Conservation (phyloP, 345 rosid genomes). For the Linum tenue region DNA sequence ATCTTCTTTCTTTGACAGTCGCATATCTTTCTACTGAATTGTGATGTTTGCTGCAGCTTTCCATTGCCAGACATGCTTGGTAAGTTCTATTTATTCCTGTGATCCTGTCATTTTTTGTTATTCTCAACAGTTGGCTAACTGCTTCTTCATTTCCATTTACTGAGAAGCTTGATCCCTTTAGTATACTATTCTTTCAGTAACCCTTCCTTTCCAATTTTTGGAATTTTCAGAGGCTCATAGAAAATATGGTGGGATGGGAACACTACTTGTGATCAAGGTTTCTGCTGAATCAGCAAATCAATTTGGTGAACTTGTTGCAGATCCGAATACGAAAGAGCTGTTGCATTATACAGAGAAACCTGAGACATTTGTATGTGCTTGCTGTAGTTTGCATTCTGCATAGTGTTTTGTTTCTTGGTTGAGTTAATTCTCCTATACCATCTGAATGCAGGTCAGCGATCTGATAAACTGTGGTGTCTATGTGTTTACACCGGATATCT, state of each 20-base stretch:
- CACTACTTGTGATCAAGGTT: slow-evolving; percentile 79
- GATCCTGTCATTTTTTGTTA: neutral
- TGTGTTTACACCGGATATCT: slow-evolving; percentile 55
- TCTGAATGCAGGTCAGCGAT: slow-evolving; percentile 65
- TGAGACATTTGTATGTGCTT: slow-evolving; percentile 64
- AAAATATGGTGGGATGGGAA: slow-evolving; percentile 66
- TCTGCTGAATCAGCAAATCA: slow-evolving; percentile 83
- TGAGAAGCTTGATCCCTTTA: neutral
- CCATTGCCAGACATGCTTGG: slow-evolving; percentile 68
- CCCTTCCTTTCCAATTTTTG: neutral
- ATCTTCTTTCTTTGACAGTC: slow-evolving; percentile 35
- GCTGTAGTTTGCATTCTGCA: neutral
- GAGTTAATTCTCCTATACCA: neutral
- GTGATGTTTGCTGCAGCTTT: slow-evolving; percentile 85
- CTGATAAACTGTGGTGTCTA: slow-evolving; percentile 79
- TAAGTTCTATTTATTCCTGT: slow-evolving; percentile 13
- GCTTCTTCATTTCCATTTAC: no score
- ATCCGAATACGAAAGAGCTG: slow-evolving; percentile 60
- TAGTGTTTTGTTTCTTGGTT: neutral
- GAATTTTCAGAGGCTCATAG: slow-evolving; percentile 50
- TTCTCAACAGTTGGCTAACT: neutral
- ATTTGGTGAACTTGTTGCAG: slow-evolving; percentile 77
- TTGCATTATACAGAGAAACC: slow-evolving; percentile 89
- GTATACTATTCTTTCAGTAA: neutral
- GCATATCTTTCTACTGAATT: slow-evolving; percentile 59